These are phyloP conservation scores for Cyclotella sp. DNA, from an alignment of 108 stramenopile genomes.

Conservation along the genomic window DNA sequence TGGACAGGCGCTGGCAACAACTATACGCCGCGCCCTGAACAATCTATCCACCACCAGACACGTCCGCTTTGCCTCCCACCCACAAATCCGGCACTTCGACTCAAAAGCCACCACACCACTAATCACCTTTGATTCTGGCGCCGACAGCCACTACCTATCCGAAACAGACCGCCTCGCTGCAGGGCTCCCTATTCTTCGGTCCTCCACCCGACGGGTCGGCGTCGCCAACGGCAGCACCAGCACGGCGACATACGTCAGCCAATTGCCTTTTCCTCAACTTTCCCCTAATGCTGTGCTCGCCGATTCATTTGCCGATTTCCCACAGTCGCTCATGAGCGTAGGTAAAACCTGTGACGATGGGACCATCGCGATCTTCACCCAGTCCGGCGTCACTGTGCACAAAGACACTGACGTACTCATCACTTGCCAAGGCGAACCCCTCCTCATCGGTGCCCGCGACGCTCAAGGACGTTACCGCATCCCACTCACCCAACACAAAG, in stretches of 20 bases:
- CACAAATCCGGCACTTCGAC: neutral
- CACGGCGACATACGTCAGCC: neutral
- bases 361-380: neutral
- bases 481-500: too few species aligned
- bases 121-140: conserved; percentile 1
- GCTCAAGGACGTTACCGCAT: neutral
- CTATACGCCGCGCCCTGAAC: neutral
- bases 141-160: neutral
- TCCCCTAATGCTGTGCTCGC: neutral
- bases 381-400: neutral
- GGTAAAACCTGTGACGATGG: too few species aligned
- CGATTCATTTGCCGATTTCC: neutral
- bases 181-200: neutral
- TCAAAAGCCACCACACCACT: neutral
- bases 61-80: neutral
- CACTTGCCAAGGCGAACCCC: neutral
- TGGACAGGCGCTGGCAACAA: neutral
- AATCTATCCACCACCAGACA: neutral
- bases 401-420: too few species aligned
- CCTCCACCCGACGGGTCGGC: neutral
- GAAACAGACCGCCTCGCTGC: neutral
- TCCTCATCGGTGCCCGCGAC: neutral
- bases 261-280: neutral
- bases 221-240: neutral
- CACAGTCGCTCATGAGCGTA: conserved; percentile 8